Conservation (phyloP, 1,284 basidiomycete genomes). For the Xanthoconium separans region DNA sequence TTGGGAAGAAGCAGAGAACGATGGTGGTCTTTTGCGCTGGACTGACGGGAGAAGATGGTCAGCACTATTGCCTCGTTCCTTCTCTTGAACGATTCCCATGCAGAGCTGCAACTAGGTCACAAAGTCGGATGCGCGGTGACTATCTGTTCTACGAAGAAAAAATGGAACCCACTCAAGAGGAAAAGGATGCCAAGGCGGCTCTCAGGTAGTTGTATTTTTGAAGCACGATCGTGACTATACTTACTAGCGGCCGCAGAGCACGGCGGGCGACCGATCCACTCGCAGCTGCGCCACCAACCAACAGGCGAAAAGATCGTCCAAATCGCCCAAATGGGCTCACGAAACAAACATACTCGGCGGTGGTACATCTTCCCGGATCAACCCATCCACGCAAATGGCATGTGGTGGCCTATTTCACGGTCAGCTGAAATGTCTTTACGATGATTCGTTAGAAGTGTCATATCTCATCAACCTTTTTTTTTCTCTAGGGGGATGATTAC, state of each 20-base stretch:
- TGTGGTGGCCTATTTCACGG: slow-evolving; percentile 76
- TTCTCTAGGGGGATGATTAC: slow-evolving; percentile 64
- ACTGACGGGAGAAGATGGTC: slow-evolving; percentile 76
- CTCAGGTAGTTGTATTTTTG: slow-evolving; percentile 48
- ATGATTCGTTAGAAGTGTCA: slow-evolving; percentile 6
- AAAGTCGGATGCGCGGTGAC: slow-evolving; percentile 78
- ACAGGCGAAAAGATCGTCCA: slow-evolving; percentile 67
- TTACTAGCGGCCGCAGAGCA: slow-evolving; percentile 42
- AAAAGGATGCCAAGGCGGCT: slow-evolving; percentile 70
- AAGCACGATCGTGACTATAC: neutral
- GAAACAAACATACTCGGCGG: slow-evolving; percentile 77
- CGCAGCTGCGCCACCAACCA: slow-evolving; percentile 52
- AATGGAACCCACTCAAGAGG: slow-evolving; percentile 71
- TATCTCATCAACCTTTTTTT: slow-evolving; percentile 15
- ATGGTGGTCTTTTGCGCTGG: slow-evolving; percentile 73
- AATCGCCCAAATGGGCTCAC: slow-evolving; percentile 73
- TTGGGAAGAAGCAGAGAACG: slow-evolving; percentile 80
- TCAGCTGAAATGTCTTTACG: slow-evolving; percentile 33
- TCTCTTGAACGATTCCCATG: slow-evolving; percentile 2
- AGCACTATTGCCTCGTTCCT: slow-evolving; percentile 11
- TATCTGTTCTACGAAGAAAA: slow-evolving; percentile 80
- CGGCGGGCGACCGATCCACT: slow-evolving; percentile 61
- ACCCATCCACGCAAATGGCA: slow-evolving; percentile 69
- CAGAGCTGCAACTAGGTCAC: slow-evolving; percentile 52
- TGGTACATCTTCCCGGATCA: slow-evolving; percentile 58